A percentile compares a stretch with the other conserved stretches of the same genome.
These are phyloP conservation scores for Pichia sp. DNA, from an alignment of 1,139 yeast genomes.

Conservation along the genomic window DNA sequence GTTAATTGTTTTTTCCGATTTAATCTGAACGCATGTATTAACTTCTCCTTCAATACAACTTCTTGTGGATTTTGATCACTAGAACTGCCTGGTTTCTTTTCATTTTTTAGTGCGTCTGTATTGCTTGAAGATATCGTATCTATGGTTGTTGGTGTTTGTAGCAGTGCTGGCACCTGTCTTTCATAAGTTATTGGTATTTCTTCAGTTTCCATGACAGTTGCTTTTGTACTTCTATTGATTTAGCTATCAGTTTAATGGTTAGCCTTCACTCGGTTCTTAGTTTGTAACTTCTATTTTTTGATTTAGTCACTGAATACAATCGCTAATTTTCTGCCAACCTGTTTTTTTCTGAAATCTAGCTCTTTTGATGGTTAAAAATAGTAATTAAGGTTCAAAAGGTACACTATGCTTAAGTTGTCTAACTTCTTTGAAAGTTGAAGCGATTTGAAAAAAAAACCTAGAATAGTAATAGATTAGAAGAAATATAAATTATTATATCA, in stretches of 20 bases:
- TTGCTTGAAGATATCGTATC: conserved; percentile 1
- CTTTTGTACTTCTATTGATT: neutral
- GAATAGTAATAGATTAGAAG: neutral
- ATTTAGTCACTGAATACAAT: neutral
- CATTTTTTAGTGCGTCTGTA: neutral
- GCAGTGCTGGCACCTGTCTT: neutral
- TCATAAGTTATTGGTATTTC: neutral
- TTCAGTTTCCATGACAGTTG: neutral
- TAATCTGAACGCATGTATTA: conserved; percentile 16
- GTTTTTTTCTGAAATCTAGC: no score
- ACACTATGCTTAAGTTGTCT: no score
- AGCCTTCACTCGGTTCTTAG: no score
- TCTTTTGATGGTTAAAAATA: no score
- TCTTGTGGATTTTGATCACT: neutral
- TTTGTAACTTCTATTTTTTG: no score
- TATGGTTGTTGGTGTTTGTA: conserved; percentile 1
- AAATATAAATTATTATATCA: neutral
- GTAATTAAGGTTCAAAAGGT: no score
- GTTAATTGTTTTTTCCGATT: conserved; percentile 38
- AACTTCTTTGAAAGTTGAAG: neutral
- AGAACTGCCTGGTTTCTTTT: neutral
- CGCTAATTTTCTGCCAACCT: neutral
- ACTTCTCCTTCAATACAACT: conserved; percentile 6
- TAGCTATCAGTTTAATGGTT: no score
- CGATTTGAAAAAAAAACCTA: neutral